These are phyloP conservation scores for Camelina neglecta DNA, from an alignment of 345 rosid genomes.

Conservation along the genomic window DNA sequence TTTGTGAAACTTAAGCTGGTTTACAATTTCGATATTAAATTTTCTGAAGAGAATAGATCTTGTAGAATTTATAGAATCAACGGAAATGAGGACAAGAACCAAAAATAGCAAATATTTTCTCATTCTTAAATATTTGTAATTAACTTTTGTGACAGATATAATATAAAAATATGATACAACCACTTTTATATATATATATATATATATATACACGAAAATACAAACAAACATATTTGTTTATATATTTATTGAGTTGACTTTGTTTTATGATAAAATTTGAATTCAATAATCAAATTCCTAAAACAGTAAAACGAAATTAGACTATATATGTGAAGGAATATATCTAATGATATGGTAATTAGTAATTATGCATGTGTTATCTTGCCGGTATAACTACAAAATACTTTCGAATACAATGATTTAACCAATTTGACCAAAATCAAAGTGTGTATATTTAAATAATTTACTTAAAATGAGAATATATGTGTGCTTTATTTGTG, in stretches of 20 bases:
- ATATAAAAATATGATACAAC: not conserved
- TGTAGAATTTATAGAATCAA: not conserved
- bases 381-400: too few relatives aligned
- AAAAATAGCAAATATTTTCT: not conserved
- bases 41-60: not conserved
- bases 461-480: too few relatives aligned
- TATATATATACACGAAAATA: too few relatives aligned
- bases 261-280: not conserved
- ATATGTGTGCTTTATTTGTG: not conserved
- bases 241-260: not conserved
- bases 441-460: too few relatives aligned
- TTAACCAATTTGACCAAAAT: too few relatives aligned
- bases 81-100: not conserved
- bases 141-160: too few relatives aligned
- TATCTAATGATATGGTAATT: too few relatives aligned
- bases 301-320: too few relatives aligned
- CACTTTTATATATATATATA: not conserved
- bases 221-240: not conserved
- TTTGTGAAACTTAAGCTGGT: constrained; percentile 18
- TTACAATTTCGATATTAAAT: constrained; percentile 31
- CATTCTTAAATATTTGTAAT: not conserved
- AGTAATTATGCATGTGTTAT: too few relatives aligned
- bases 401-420: too few relatives aligned
- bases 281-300: too few relatives aligned
- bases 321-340: too few relatives aligned